phyloP scores from a whole-genome alignment of 1,284 basidiomycete genomes.

The Laetiporus sulphureus region DNA sequence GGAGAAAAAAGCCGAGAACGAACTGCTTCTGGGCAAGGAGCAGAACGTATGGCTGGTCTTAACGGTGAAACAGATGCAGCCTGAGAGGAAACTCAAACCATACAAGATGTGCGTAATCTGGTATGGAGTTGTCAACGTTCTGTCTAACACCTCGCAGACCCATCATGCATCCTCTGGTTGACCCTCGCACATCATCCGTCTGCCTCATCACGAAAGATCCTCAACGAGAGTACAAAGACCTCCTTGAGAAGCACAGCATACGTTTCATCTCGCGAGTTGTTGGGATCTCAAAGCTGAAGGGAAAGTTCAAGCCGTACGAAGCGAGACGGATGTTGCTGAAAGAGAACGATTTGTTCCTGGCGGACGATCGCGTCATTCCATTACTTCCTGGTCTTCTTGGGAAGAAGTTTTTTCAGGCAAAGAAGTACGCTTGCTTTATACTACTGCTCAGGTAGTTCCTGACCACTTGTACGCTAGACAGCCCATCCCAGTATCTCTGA shows the following conservation, averaged over 20 bases:
- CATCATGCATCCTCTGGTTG: constrained; percentile 76
- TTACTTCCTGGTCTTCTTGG: constrained; percentile 85
- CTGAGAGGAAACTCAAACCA: constrained; percentile 77
- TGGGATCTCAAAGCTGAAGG: constrained; percentile 83
- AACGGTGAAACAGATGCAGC: constrained; percentile 74
- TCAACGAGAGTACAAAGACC: constrained; percentile 92
- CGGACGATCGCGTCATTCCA: constrained; percentile 87
- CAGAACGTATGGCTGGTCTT: constrained; percentile 84
- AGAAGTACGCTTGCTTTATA: constrained; percentile 60
- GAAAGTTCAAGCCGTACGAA: constrained; percentile 92
- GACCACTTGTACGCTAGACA: constrained; percentile 48
- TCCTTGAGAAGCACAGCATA: constrained; percentile 73
- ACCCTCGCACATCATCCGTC: constrained; percentile 71
- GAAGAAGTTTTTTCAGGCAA: constrained; percentile 87
- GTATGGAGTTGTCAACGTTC: background rate
- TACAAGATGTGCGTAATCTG: constrained; percentile 58
- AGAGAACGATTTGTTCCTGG: constrained; percentile 90
- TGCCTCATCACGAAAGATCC: constrained; percentile 96
- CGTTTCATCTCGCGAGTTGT: constrained; percentile 92
- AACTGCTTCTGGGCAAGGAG: constrained; percentile 76
- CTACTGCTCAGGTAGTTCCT: background rate
- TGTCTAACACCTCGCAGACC: constrained; percentile 38
- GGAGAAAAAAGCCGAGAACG: constrained; percentile 59
- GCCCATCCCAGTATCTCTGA: constrained; percentile 87
- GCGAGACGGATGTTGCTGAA: constrained; percentile 80